Percentiles rank a stretch among this genome's conserved stretches.
phyloP scores from a whole-genome alignment of 1,139 yeast genomes.

The Debaryomyces fabryi region DNA sequence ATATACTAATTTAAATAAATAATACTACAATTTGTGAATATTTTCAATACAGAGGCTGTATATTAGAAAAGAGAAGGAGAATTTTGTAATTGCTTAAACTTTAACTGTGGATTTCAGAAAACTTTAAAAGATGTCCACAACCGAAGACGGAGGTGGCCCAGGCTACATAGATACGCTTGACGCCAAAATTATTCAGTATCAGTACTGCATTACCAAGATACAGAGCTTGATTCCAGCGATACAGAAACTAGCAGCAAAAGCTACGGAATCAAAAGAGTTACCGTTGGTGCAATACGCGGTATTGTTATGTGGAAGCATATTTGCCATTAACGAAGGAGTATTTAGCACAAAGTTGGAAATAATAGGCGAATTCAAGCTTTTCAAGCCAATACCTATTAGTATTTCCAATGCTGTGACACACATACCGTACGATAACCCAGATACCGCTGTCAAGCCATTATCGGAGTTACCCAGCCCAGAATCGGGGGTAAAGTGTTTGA shows the following conservation, averaged over 20 bases:
- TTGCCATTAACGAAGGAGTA: constrained; percentile 53
- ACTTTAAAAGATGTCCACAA: neutral
- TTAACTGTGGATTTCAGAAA: neutral
- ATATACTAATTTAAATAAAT: neutral
- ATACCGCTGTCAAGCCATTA: constrained; percentile 32
- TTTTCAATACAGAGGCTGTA: neutral
- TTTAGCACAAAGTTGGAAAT: constrained; percentile 46
- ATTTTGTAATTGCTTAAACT: neutral
- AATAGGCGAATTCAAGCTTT: constrained; percentile 43
- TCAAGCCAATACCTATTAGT: constrained; percentile 32
- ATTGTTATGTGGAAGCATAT: constrained; percentile 45
- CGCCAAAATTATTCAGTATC: constrained; percentile 43
- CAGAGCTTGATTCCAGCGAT: constrained; percentile 25
- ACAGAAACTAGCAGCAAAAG: constrained; percentile 13
- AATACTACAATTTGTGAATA: neutral
- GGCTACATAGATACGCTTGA: constrained; percentile 27
- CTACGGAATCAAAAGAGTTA: constrained; percentile 12
- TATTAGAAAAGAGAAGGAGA: neutral
- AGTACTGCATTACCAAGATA: constrained; percentile 41
- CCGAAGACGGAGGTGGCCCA: constrained; percentile 1
- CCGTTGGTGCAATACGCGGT: constrained; percentile 42
- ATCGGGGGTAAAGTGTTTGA: constrained; percentile 37
- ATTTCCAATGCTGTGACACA: constrained; percentile 42
- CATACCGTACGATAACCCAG: constrained; percentile 45
- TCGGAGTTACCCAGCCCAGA: constrained; percentile 33